phyloP scores from a whole-genome alignment of 805 yeast species.

The Barnettozyma californica region DNA sequence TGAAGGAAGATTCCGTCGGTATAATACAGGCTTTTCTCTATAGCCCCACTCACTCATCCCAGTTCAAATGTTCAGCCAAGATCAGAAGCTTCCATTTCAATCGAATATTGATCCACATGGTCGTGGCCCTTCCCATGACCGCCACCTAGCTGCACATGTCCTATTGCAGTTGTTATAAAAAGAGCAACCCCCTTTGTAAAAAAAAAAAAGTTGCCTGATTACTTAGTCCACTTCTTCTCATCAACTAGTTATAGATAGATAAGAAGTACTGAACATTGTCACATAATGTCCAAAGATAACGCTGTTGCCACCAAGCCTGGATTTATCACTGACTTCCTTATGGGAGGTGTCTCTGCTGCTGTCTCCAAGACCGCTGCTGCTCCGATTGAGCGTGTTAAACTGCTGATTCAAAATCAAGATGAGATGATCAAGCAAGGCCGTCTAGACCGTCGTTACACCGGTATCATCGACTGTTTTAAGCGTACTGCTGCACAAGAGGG shows the following conservation, averaged over 20 bases:
- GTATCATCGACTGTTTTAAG: constrained; percentile 90
- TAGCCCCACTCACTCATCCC: not conserved
- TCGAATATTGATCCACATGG: not conserved
- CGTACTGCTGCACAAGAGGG: constrained; percentile 95
- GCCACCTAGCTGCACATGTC: not conserved
- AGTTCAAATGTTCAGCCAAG: not conserved
- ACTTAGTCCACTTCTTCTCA: too few relatives aligned
- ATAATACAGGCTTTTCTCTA: not conserved
- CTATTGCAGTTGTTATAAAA: not conserved
- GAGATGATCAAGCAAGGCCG: constrained; percentile 98
- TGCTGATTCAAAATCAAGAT: constrained; percentile 95
- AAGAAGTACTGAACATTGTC: not conserved
- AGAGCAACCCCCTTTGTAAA: not conserved
- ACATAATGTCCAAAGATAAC: not conserved
- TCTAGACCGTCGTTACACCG: constrained; percentile 77
- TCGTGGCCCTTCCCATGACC: not conserved
- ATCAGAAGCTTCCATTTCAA: not conserved
- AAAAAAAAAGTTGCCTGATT: not conserved
- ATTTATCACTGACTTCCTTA: constrained; percentile 66
- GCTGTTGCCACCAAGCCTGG: not conserved
- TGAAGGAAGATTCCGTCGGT: too few relatives aligned
- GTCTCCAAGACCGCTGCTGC: constrained; percentile 97
- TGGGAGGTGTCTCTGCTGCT: constrained; percentile 99
- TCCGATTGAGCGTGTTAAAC: constrained; percentile 95
- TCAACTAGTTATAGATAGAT: not conserved